phyloP scores from a whole-genome alignment of 2,329 filamentous ascomycete genomes.

The Ophiostoma triangulosporum region DNA sequence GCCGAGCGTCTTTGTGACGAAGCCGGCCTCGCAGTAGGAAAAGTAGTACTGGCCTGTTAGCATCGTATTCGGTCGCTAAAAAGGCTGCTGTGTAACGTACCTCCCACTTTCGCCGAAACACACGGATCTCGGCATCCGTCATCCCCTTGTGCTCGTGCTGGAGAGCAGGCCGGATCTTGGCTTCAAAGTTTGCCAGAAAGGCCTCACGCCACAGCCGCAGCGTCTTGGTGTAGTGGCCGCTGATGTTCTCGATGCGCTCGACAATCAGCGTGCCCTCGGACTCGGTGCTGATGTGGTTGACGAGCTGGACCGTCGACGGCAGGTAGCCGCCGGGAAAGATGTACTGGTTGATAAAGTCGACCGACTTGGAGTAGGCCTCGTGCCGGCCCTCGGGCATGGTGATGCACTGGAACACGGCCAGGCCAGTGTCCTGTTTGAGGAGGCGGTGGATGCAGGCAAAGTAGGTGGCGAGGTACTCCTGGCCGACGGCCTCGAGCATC shows the following conservation, averaged over 20 bases:
- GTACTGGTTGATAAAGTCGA: slow-evolving; percentile 65
- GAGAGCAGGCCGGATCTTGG: slow-evolving; percentile 45
- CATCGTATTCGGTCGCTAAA: background rate
- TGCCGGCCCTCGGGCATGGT: slow-evolving; percentile 61
- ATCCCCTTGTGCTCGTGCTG: slow-evolving; percentile 43
- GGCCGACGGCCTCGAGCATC: slow-evolving; percentile 63
- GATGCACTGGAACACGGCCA: slow-evolving; percentile 63
- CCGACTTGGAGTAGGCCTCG: slow-evolving; percentile 48
- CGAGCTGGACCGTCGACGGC: slow-evolving; percentile 41
- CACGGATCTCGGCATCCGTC: slow-evolving; percentile 47
- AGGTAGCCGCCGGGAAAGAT: slow-evolving; percentile 70
- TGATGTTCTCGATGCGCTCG: slow-evolving; percentile 57
- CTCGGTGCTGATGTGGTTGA: slow-evolving; percentile 45
- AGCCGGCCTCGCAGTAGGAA: slow-evolving; percentile 61
- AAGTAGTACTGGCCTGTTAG: slow-evolving; percentile 45
- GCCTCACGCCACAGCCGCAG: slow-evolving; percentile 54
- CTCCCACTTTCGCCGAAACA: slow-evolving; percentile 62
- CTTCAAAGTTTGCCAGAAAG: slow-evolving; percentile 50
- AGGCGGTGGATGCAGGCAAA: slow-evolving; percentile 50
- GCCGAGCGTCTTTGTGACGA: slow-evolving; percentile 56
- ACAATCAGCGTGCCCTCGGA: slow-evolving; percentile 50
- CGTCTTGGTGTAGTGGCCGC: slow-evolving; percentile 59
- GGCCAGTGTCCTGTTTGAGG: slow-evolving; percentile 50
- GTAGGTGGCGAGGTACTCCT: slow-evolving; percentile 53
- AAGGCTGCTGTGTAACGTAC: background rate